phyloP scores from a whole-genome alignment of 116 monocot genomes.

The Thalassia testudinum region DNA sequence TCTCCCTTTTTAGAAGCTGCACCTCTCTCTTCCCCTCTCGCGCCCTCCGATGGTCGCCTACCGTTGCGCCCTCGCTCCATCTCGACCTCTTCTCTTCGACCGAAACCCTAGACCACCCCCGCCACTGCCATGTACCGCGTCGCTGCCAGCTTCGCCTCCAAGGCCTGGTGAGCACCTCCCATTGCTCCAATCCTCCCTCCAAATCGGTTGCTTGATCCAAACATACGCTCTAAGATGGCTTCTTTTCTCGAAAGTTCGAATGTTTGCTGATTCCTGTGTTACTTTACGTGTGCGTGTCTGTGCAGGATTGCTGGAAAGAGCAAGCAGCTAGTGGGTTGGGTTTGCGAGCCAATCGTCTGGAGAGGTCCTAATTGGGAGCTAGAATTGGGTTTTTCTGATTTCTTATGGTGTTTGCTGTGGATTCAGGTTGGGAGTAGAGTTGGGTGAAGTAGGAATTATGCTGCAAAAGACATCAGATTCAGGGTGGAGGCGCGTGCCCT shows the following conservation, averaged over 20 bases:
- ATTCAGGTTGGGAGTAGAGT: slow-evolving; percentile 28
- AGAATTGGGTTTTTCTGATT: background rate
- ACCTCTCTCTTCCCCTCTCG: too few species aligned
- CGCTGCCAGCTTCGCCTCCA: slow-evolving; percentile 35
- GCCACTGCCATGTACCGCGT: slow-evolving; percentile 60
- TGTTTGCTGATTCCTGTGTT: background rate
- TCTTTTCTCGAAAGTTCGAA: background rate
- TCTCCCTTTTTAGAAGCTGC: too few species aligned
- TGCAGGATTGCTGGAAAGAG: slow-evolving; percentile 17
- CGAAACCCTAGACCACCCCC: background rate
- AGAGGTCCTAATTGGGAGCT: background rate
- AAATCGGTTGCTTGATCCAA: background rate
- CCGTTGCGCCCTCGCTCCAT: background rate
- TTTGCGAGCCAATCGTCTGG: background rate
- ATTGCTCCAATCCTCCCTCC: background rate
- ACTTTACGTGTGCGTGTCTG: background rate
- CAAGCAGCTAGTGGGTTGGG: slow-evolving; percentile 6
- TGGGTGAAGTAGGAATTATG: slow-evolving; percentile 50
- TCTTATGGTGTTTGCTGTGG: background rate
- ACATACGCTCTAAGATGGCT: background rate
- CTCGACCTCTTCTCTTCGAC: background rate
- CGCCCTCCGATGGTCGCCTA: too few species aligned
- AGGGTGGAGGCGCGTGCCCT: slow-evolving; percentile 47
- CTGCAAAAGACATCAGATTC: slow-evolving; percentile 58
- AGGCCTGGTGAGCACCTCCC: slow-evolving; percentile 24